Evolutionary conservation across 192 early-diverging fungal genomes (phyloP).

Genomic region (Entomortierella beljakovae): DNA sequence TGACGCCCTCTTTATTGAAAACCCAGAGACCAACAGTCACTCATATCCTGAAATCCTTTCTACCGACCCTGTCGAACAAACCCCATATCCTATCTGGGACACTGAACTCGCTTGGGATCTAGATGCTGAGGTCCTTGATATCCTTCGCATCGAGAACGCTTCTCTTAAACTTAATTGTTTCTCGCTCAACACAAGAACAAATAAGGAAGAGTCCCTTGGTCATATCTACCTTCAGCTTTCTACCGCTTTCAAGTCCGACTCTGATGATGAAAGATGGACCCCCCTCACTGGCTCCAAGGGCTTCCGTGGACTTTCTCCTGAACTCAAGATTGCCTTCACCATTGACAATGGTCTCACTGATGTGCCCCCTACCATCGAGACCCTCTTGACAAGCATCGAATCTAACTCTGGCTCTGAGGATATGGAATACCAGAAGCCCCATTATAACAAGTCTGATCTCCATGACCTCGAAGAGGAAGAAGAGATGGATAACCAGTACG

Average conservation of each 20-base stretch:
- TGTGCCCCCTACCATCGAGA: constrained; percentile 43
- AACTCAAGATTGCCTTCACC: constrained; percentile 56
- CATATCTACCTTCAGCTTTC: constrained; percentile 56
- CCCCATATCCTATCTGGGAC: constrained; percentile 57
- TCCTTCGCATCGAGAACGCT: constrained; percentile 53
- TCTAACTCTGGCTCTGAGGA: constrained; percentile 40
- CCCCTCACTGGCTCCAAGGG: constrained; percentile 41
- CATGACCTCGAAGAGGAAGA: constrained; percentile 45
- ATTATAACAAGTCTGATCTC: constrained; percentile 13
- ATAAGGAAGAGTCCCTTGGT: constrained; percentile 51
- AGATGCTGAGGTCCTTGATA: constrained; percentile 55
- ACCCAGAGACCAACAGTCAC: constrained; percentile 55
- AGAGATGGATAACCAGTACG: constrained; percentile 22
- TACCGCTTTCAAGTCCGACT: constrained; percentile 45
- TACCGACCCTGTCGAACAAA: constrained; percentile 58
- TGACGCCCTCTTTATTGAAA: constrained; percentile 57
- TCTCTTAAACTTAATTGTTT: constrained; percentile 59
- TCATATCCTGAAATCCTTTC: constrained; percentile 54
- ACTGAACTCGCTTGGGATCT: constrained; percentile 62
- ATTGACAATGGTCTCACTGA: constrained; percentile 48
- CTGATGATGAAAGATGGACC: constrained; percentile 51
- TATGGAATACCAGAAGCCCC: constrained; percentile 5
- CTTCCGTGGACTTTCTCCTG: constrained; percentile 49
- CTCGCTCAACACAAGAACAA: constrained; percentile 43
- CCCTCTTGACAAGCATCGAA: constrained; percentile 48